These are phyloP conservation scores for Mortierella alpina DNA, from an alignment of 192 early-diverging fungal species.

Conservation along the genomic window DNA sequence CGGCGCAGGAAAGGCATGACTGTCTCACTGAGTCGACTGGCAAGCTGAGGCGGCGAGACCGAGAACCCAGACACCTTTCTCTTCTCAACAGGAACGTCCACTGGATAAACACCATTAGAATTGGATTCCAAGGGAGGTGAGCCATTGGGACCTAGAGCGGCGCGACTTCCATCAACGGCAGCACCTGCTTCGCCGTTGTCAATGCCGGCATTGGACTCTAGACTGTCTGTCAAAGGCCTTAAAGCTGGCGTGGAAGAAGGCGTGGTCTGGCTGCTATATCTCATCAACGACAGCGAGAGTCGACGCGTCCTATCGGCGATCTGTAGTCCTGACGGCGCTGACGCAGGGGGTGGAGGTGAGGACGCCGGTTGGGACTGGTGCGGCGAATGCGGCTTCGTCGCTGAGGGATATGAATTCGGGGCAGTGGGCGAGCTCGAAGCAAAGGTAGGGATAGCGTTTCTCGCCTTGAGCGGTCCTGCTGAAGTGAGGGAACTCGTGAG, in stretches of 20 bases:
- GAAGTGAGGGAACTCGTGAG: slow-evolving; percentile 45
- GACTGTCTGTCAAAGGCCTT: background rate
- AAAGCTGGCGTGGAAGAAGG: background rate
- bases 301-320: slow-evolving; percentile 36
- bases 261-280: slow-evolving; percentile 6
- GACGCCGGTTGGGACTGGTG: background rate
- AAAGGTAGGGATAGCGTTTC: slow-evolving; percentile 33
- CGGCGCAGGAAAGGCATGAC: slow-evolving; percentile 36
- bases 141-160: background rate
- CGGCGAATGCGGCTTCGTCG: background rate
- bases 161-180: background rate
- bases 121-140: background rate
- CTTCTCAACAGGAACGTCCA: slow-evolving; percentile 19
- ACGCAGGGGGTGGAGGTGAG: slow-evolving; percentile 12
- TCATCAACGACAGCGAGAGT: slow-evolving; percentile 40
- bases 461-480: slow-evolving; percentile 18
- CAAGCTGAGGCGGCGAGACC: slow-evolving; percentile 42
- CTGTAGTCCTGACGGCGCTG: slow-evolving; percentile 27
- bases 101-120: slow-evolving; percentile 2
- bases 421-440: slow-evolving; percentile 12
- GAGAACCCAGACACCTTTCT: slow-evolving; percentile 18
- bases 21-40: slow-evolving; percentile 29
- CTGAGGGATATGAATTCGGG: background rate
- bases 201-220: background rate
- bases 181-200: background rate